Evolutionary conservation across 2,329 filamentous ascomycete species (phyloP).

Genomic region (Thelonectria rubi): DNA sequence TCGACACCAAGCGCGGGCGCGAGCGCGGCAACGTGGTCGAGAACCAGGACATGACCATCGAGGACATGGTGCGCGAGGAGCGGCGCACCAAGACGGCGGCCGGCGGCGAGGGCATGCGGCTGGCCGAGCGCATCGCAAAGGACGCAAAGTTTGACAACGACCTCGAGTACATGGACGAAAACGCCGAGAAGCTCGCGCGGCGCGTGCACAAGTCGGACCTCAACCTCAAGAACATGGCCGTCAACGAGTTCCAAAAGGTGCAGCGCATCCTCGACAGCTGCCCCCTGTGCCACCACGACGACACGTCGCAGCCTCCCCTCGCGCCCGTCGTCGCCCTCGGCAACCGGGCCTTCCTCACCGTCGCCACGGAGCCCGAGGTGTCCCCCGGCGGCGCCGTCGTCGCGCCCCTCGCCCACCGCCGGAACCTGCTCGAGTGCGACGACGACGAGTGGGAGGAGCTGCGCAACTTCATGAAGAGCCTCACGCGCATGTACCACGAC

Average conservation of each 20-base stretch:
- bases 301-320: slow-evolving; percentile 74
- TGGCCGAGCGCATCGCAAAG: slow-evolving; percentile 94
- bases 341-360: slow-evolving; percentile 86
- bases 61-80: slow-evolving; percentile 97
- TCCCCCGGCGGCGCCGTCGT: slow-evolving; percentile 86
- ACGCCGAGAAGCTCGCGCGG: slow-evolving; percentile 87
- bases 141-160: slow-evolving; percentile 91
- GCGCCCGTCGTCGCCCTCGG: slow-evolving; percentile 88
- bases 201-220: slow-evolving; percentile 88
- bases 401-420: slow-evolving; percentile 85
- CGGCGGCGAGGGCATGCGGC: slow-evolving; percentile 81
- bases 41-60: slow-evolving; percentile 94
- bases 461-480: slow-evolving; percentile 97
- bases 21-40: slow-evolving; percentile 87
- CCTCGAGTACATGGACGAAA: slow-evolving; percentile 97
- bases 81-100: slow-evolving; percentile 80
- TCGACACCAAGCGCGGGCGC: slow-evolving; percentile 82
- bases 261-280: slow-evolving; percentile 87
- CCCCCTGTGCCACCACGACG: slow-evolving; percentile 92
- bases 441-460: slow-evolving; percentile 99
- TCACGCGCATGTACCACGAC: slow-evolving; percentile 93
- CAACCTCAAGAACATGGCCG: slow-evolving; percentile 86
- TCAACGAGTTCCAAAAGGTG: slow-evolving; percentile 89
- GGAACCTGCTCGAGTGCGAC: slow-evolving; percentile 95
- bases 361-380: slow-evolving; percentile 89